A percentile compares a stretch with the other conserved stretches of the same genome.
Evolutionary conservation across 495 filamentous ascomycete genomes (phyloP).

Genomic region (Tetracladium marchalianum): DNA sequence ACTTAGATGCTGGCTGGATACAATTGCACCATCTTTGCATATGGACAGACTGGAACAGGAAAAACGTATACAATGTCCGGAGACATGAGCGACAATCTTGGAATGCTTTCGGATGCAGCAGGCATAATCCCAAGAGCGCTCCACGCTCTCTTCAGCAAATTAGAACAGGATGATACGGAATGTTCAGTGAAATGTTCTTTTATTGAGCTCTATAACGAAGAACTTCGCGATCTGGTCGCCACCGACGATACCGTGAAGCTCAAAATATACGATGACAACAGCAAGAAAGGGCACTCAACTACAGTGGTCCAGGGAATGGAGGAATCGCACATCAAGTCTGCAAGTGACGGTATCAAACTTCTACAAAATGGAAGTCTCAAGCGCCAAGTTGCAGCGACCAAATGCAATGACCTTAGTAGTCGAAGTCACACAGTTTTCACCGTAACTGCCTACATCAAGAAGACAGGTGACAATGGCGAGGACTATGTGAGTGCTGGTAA

Average conservation of each 20-base stretch:
- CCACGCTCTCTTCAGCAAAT: conserved; percentile 73
- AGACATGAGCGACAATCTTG: conserved; percentile 81
- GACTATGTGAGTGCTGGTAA: conserved; percentile 92
- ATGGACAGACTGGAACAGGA: conserved; percentile 94
- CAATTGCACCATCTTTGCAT: conserved; percentile 98
- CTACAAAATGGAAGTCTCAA: conserved; percentile 86
- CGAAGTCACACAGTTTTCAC: conserved; percentile 96
- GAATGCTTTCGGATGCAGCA: conserved; percentile 78
- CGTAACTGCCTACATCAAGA: conserved; percentile 79
- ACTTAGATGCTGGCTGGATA: conserved; percentile 84
- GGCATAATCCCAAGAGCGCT: conserved; percentile 90
- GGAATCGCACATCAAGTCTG: conserved; percentile 80
- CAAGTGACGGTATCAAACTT: conserved; percentile 73
- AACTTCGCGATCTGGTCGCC: conserved; percentile 80
- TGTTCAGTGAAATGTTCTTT: conserved; percentile 95
- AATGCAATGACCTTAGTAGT: conserved; percentile 95
- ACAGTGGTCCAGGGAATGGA: conserved; percentile 97
- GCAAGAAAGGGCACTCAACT: conserved; percentile 64
- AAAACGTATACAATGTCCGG: conserved; percentile 99
- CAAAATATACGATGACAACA: conserved; percentile 91
- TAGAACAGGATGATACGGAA: conserved; percentile 69
- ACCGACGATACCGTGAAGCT: conserved; percentile 72
- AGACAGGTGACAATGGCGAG: conserved; percentile 69
- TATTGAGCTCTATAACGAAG: conserved; percentile 97
- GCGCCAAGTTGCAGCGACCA: conserved; percentile 92